Conservation (phyloP, 441 rosid species). For the Francoa sonchifolia region DNA sequence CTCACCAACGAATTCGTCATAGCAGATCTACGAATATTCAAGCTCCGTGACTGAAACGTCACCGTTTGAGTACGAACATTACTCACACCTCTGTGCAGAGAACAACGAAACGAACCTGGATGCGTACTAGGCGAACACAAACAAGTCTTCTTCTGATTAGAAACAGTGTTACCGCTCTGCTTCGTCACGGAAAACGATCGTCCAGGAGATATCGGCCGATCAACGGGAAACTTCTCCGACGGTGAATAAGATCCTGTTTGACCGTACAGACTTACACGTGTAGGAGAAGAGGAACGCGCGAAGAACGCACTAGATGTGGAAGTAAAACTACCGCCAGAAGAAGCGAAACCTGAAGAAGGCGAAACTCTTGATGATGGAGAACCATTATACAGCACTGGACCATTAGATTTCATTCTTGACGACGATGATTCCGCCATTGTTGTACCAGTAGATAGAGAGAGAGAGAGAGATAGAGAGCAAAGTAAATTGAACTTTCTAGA, state of each 20-base stretch:
- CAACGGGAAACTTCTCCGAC: conserved; percentile 20
- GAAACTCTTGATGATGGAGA: neutral
- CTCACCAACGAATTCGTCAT: conserved; percentile 38
- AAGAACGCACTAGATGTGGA: conserved; percentile 15
- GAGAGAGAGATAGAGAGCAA: no score
- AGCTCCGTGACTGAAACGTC: conserved; percentile 18
- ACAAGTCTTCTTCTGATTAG: conserved; percentile 19
- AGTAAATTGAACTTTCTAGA: no score
- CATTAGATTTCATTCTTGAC: conserved; percentile 15
- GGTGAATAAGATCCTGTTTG: conserved; percentile 13
- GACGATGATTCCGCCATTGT: no score
- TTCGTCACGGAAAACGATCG: conserved; percentile 19
- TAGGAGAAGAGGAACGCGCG: conserved; percentile 24
- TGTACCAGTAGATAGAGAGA: no score
- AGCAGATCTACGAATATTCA: conserved; percentile 32
- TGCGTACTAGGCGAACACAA: conserved; percentile 34
- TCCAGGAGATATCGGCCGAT: conserved; percentile 23
- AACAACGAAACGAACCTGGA: conserved; percentile 37
- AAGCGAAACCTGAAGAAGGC: conserved; percentile 13
- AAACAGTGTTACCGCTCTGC: conserved; percentile 4
- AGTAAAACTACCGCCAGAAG: conserved; percentile 13
- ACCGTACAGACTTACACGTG: conserved; percentile 17
- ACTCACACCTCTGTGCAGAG: conserved; percentile 19
- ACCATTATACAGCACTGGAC: conserved; percentile 3
- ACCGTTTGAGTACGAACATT: neutral